These are phyloP conservation scores for Pelargonium myrrhifolium DNA, from an alignment of 441 rosid genomes.

Conservation along the genomic window DNA sequence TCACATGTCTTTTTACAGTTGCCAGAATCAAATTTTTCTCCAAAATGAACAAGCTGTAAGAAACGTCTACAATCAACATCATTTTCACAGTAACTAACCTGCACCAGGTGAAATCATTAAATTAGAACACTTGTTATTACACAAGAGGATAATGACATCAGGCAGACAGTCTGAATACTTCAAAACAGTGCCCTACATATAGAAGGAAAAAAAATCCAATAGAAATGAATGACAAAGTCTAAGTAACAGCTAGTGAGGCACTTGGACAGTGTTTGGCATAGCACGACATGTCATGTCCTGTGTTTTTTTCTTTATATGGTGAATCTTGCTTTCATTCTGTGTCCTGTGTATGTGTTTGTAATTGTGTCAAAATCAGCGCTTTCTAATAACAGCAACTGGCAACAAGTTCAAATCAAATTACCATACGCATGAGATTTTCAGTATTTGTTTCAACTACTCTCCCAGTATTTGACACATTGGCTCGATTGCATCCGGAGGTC, in stretches of 20 bases:
- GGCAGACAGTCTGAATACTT: too few relatives aligned
- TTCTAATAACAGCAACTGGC: constrained; percentile 10
- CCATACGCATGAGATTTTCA: constrained; percentile 91
- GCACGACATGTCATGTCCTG: background rate
- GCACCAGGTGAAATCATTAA: constrained; percentile 28
- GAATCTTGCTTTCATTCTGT: background rate
- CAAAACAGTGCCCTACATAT: background rate
- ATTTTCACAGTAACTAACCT: constrained; percentile 94
- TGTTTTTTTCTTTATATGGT: background rate
- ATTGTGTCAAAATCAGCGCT: background rate
- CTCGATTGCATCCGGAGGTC: constrained; percentile 52
- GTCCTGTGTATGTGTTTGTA: background rate
- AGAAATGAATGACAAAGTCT: background rate
- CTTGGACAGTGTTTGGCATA: background rate
- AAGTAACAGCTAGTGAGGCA: background rate
- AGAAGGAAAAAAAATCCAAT: background rate
- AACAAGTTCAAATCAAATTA: constrained; percentile 23
- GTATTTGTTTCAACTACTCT: constrained; percentile 77
- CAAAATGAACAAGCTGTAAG: constrained; percentile 84
- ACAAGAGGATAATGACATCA: constrained; percentile 7
- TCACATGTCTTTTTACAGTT: constrained; percentile 84
- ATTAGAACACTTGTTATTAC: constrained; percentile 15
- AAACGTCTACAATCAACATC: constrained; percentile 92
- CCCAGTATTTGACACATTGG: constrained; percentile 44
- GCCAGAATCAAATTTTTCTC: constrained; percentile 67